Percentiles rank a stretch among this genome's conserved stretches.
Conservation (phyloP, 495 filamentous ascomycete genomes). For the Lasiosphaeria hispida region DNA sequence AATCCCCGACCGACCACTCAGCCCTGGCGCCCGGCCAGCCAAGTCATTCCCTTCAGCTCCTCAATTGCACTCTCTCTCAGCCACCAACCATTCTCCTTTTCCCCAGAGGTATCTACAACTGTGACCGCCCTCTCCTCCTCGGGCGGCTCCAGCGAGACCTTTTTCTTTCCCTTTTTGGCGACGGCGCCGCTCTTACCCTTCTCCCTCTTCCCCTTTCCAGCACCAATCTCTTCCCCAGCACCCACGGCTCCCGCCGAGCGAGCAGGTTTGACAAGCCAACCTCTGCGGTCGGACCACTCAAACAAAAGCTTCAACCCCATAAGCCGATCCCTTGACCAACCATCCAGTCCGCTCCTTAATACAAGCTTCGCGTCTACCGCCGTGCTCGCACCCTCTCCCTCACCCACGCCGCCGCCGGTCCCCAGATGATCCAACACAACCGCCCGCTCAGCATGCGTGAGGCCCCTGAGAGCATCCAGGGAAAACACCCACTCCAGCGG, state of each 20-base stretch:
- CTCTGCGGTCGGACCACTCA: constrained; percentile 65
- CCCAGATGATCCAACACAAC: constrained; percentile 59
- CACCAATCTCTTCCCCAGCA: constrained; percentile 8
- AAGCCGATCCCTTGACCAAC: constrained; percentile 63
- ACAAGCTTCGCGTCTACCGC: constrained; percentile 77
- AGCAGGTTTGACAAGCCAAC: not conserved
- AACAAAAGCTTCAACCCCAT: constrained; percentile 77
- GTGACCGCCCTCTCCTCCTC: not conserved
- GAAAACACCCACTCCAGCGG: constrained; percentile 77
- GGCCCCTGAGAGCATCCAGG: constrained; percentile 55
- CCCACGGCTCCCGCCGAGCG: not conserved
- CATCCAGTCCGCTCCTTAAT: constrained; percentile 60
- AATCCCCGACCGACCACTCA: not conserved
- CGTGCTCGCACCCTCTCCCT: constrained; percentile 52
- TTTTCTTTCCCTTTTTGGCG: constrained; percentile 31
- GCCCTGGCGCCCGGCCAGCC: constrained; percentile 42
- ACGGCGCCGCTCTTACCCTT: constrained; percentile 29
- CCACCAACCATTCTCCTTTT: constrained; percentile 39
- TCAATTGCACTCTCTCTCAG: constrained; percentile 53
- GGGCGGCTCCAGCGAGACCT: constrained; percentile 22
- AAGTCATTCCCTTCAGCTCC: constrained; percentile 53
- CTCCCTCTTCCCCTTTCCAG: constrained; percentile 21
- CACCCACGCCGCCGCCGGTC: constrained; percentile 41
- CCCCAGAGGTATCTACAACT: constrained; percentile 9
- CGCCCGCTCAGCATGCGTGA: constrained; percentile 75